Base-by-base conservation (phyloP, 176 grass and related monocot genomes). In the Musa beccarii region DNA sequence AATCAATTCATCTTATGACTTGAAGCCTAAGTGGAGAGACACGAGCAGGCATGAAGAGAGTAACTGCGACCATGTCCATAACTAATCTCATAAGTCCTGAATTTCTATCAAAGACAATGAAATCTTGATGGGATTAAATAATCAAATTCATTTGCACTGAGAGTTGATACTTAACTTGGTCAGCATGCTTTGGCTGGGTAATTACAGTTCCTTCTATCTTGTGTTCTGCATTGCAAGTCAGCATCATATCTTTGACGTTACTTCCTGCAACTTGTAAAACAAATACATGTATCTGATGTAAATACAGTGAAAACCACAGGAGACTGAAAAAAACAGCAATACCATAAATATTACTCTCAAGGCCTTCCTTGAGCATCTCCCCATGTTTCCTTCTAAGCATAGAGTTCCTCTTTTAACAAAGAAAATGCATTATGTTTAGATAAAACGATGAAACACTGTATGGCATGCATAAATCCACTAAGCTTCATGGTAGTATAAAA, bases 381-480 rank as follows among this genome's bases (percentile, higher is more conserved):
- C 43, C 53, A 49, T 68, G 64, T 59, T 87, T 83, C 54, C 85
- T 79, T 83, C 78, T 83, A 11, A 78, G 71, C 59, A 28, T 76
- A 54, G 71, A 79, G 55, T 81, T 83, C 65, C 85, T 87, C 85
- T 87, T 43, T 43, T 78, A 76, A 79, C 12, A 65, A 65, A 64
- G 3, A 64, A 22, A 62, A 64, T 63, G 13, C 43, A 9, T 2
- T 63, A 23, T 9, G 6, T 66, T 52, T 14, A 51, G 10, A 63
- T 26, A 22, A 9, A 59, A 49, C 57, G 52, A 22, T 2, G 21
- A 22, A 52, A 15, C 2, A 16, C 49, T 11, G 16, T 6, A 43
- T 43, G 34, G 29, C 57, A 79, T 66, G 51, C 10, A 74, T 53
- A 64, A 15, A 54, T 72, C 77, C 56, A 67, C 25, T 63, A 79